phyloP scores from a whole-genome alignment of 306 rosid genomes.

The Cicer yamashitae region DNA sequence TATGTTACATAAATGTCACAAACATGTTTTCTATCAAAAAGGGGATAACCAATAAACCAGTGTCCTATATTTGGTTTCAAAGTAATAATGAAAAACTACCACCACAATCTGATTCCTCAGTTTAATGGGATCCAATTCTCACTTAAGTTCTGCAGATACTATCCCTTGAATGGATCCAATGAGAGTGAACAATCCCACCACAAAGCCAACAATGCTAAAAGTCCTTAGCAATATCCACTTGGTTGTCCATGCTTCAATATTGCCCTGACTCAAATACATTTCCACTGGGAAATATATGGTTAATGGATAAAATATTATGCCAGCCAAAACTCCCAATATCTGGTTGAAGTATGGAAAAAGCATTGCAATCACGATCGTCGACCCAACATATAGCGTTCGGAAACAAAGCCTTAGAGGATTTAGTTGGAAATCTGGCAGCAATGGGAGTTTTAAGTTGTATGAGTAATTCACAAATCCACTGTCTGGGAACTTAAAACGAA shows the following conservation, averaged over 20 bases:
- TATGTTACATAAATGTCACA: not conserved
- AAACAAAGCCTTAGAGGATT: slow-evolving; percentile 58
- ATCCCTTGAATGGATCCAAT: slow-evolving; percentile 70
- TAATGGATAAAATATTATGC: slow-evolving; percentile 67
- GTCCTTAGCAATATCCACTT: slow-evolving; percentile 63
- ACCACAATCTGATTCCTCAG: slow-evolving; percentile 30
- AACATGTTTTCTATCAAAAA: slow-evolving; percentile 23
- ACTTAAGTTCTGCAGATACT: slow-evolving; percentile 56
- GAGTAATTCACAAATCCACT: slow-evolving; percentile 51
- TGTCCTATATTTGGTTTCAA: slow-evolving; percentile 14
- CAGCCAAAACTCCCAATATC: slow-evolving; percentile 69
- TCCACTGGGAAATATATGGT: slow-evolving; percentile 72
- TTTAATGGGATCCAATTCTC: not conserved
- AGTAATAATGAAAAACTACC: slow-evolving; percentile 1
- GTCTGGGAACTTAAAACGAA: slow-evolving; percentile 46
- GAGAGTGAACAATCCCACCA: slow-evolving; percentile 58
- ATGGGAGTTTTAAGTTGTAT: slow-evolving; percentile 53
- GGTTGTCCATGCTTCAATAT: slow-evolving; percentile 57
- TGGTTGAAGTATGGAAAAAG: slow-evolving; percentile 80
- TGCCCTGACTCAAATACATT: slow-evolving; percentile 64
- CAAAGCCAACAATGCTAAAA: slow-evolving; percentile 55
- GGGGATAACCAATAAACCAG: not conserved
- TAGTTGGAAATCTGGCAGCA: slow-evolving; percentile 50
- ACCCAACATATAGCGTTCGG: slow-evolving; percentile 58
- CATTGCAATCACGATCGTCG: slow-evolving; percentile 61